Evolutionary conservation across 2,329 filamentous ascomycete genomes (phyloP), one percentile per base, ranked within the genome.

Genomic region (Microcyclosporella mali): DNA sequence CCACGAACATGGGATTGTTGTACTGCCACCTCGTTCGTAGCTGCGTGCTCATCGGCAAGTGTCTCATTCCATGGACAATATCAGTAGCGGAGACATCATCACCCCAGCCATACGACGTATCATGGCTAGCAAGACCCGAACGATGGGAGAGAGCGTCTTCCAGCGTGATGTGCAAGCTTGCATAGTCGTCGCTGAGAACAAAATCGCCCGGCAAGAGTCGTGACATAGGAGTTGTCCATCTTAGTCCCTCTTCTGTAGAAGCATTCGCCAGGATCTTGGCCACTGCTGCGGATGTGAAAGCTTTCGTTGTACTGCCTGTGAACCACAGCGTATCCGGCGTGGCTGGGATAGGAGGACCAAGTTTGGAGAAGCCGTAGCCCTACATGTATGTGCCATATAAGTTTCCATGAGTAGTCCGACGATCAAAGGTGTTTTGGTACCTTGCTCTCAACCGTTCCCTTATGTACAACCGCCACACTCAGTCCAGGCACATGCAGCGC

Each of bases 1-100:
- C 64, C 1, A 62, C 61, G 51, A 66, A 78, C 67, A 77, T 75
- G 43, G 69, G 60, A 53, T 78, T 77, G 54, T 63, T 69, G 53
- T 78, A 78, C 45, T 70, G 63, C 42, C 63, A 75, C 41, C 52
- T 61, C 1, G 65, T 63, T 2, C 76, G 64, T 4, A 73, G 65
- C 47, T 74, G 69, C 6, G 59, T 57, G 0, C 63, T 64, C 47
- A 72, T 50, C 1, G 69, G 65, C 12, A 79, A 56, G 46, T 74
- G 53, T 2, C 74, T 63, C 17, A 78, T 49, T 14, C 66, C 69
- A 18, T 70, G 59, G 1, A 64, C 56, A 2, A 53, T 59, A 50
- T 67, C 41, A 37, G 56, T 33, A 39, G 33, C 14, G 11, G 40
- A 37, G 2, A 42, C 37, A 25, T 25, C 9, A 10, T 41, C 30